Base-by-base conservation (phyloP, 345 rosid genomes). In the Salix dunnii region DNA sequence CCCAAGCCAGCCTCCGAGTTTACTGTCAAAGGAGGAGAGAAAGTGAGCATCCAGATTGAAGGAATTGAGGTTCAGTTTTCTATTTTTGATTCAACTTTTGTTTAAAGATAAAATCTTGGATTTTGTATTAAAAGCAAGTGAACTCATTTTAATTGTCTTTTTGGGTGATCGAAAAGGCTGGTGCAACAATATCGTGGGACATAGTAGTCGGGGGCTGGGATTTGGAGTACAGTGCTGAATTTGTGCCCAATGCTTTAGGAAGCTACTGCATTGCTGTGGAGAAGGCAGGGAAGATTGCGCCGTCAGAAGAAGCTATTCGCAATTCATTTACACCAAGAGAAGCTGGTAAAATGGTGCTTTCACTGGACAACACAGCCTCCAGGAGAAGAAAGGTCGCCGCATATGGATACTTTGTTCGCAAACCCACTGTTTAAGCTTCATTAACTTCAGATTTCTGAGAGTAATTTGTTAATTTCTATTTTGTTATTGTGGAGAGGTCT, bases 161-260 rank as follows among this genome's bases (percentile, higher is more conserved):
- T 6, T 10, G 20, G 7, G 2, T 20, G 46, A 17, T 31, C 40
- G 20, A 9, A 17, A 63, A 95, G 99, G 95, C 82, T 21, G 97
- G 97, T 23, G 93, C 95, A 53, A 92, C 93, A 5, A 96, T 96
- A 76, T 83, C 93, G 23, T 96, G 99, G 99, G 99, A 96, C 75
- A 85, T 96, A 43, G 98, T 89, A 35, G 99, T 96, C 13, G 99
- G 99, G 38, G 99, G 97, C 30, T 96, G 99, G 99, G 99, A 96
- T 18, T 76, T 96, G 84, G 99, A 96, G 77, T 96, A 96, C 86
- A 93, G 92, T 9, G 97, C 97, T 33, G 99, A 96, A 84, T 96
- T 92, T 75, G 92, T 92, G 68, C 99, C 99, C 10, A 90, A 84
- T 21, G 92, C 90, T 1, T 89, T 87, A 72, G 92, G 83, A 23